phyloP scores from a whole-genome alignment of 345 rosid genomes.

The Odontarrhena argentea region DNA sequence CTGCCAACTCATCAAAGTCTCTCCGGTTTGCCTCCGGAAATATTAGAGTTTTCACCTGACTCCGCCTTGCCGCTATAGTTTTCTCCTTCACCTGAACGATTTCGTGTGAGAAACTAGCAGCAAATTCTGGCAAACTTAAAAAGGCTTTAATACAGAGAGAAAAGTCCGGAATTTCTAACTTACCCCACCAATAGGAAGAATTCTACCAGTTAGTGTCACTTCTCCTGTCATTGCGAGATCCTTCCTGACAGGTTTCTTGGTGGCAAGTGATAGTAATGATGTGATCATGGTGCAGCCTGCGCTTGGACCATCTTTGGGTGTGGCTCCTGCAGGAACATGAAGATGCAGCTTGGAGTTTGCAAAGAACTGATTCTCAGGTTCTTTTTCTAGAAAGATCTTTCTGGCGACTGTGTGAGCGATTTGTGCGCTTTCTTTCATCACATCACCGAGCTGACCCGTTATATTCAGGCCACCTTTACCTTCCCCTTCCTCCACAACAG shows the following conservation, averaged over 20 bases:
- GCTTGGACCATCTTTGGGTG: constrained; percentile 97
- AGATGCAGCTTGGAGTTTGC: constrained; percentile 89
- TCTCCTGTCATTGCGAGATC: constrained; percentile 99
- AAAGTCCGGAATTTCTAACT: constrained; percentile 34
- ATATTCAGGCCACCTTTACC: constrained; percentile 82
- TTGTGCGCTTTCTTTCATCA: constrained; percentile 98
- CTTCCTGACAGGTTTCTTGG: constrained; percentile 65
- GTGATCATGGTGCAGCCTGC: constrained; percentile 99
- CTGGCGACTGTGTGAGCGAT: constrained; percentile 90
- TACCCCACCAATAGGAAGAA: constrained; percentile 99
- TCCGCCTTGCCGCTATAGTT: constrained; percentile 90
- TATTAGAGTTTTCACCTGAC: constrained; percentile 76
- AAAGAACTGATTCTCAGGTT: constrained; percentile 71
- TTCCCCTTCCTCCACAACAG: constrained; percentile 80
- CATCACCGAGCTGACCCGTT: constrained; percentile 97
- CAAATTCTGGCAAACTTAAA: neutral
- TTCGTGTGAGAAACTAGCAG: constrained; percentile 22
- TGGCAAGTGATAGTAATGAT: constrained; percentile 87
- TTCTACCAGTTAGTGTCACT: constrained; percentile 82
- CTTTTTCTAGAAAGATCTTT: constrained; percentile 70
- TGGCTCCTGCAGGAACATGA: constrained; percentile 99
- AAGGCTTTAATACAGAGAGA: neutral
- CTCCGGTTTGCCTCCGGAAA: constrained; percentile 93
- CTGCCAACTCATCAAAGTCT: constrained; percentile 88
- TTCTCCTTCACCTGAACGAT: constrained; percentile 87